Conservation (phyloP, 176 grass and related monocot species). For the Hsuehochloa calcarea region DNA sequence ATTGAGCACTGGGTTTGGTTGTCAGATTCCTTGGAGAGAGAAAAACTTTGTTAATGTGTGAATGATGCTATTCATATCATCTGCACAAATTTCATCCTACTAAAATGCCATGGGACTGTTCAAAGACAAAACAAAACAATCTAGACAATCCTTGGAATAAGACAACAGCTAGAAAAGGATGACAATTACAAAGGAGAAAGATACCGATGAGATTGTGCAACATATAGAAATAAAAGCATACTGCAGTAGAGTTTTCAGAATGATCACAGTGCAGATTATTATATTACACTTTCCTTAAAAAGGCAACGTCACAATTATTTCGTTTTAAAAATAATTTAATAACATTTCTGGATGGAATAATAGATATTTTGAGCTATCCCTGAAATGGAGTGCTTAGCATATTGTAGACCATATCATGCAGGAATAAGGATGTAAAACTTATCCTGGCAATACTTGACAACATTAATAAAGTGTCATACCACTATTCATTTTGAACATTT, state of each 20-base stretch:
- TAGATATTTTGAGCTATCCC: not conserved
- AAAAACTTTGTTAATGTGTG: conserved; percentile 1
- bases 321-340: not conserved
- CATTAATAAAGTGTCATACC: not conserved
- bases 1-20: conserved; percentile 57
- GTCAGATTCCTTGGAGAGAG: conserved; percentile 40
- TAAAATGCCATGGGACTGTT: not conserved
- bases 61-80: not conserved
- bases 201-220: not conserved
- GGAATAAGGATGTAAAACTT: conserved; percentile 3
- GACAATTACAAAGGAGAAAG: not conserved
- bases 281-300: not conserved
- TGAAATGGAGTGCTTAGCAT: not conserved
- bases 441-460: not conserved
- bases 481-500: not conserved
- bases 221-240: not conserved
- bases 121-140: not conserved
- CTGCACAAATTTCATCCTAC: conserved; percentile 2
- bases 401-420: not conserved
- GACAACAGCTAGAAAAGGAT: not conserved
- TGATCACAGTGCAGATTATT: not conserved
- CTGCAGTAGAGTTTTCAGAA: not conserved
- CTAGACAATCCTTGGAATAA: not conserved
- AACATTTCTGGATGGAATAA: not conserved
- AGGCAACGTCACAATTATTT: not conserved